Evolutionary conservation across 345 rosid species (phyloP), one percentile per base, ranked within the genome.

Genomic region (Moricandia moricandioides): DNA sequence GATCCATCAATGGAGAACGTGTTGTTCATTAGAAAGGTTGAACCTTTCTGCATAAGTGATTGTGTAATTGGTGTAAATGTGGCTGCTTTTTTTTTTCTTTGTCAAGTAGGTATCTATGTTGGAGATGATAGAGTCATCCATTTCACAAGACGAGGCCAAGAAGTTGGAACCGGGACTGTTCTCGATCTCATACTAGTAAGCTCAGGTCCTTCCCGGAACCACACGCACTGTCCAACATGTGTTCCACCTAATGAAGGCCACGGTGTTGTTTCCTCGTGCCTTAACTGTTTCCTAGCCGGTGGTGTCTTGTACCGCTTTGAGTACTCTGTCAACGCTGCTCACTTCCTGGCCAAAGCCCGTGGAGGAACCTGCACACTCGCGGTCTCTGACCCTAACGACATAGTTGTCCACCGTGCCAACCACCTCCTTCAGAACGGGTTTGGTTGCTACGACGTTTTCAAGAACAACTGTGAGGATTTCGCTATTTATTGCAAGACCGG

Each of bases 301-400:
- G 97, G 99, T 18, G 57, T 85, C 58, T 59, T 92, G 78, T 95
- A 88, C 31, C 89, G 92, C 8, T 95, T 95, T 29, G 85, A 86
- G 83, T 95, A 95, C 76, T 84, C 88, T 0, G 99, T 92, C 60
- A 85, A 51, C 31, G 88, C 93, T 0, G 91, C 97, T 65, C 87
- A 83, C 77, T 94, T 90, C 67, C 83, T 94, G 0, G 91, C 92
- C 6, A 91, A 90, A 80, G 96, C 94, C 8, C 89, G 98, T 1
- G 98, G 96, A 7, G 96, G 96, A 65, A 94, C 99, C 39, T 91
- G 98, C 79, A 88, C 97, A 4, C 95, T 86, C n/a, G 93, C 93
- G 0, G 88, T 80, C 33, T 54, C 97, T 0, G 93, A 90, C 70
- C 82, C 83, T 0, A 18, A 78, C 17, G 91, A 84, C 2, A 4